These are phyloP conservation scores for Botryotinia calthae DNA, from an alignment of 2,329 filamentous ascomycete genomes.

Conservation along the genomic window DNA sequence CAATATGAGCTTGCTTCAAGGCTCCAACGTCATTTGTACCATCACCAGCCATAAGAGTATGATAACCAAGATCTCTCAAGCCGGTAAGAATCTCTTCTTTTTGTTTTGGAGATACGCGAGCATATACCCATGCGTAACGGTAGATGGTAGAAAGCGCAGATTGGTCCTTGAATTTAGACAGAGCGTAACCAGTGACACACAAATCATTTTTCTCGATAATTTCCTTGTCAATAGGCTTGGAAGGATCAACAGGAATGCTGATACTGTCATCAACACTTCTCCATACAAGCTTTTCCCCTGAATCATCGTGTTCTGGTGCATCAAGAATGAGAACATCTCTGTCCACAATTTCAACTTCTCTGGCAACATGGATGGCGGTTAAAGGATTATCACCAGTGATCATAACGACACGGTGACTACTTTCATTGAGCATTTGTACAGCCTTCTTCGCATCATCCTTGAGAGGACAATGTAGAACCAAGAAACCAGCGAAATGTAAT, in stretches of 20 bases:
- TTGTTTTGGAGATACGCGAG: slow-evolving; percentile 95
- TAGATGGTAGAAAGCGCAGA: slow-evolving; percentile 73
- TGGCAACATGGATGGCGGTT: slow-evolving; percentile 92
- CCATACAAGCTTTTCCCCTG: slow-evolving; percentile 83
- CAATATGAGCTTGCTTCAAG: slow-evolving; percentile 95
- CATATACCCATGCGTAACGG: slow-evolving; percentile 94
- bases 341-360: slow-evolving; percentile 95
- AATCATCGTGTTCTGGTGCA: slow-evolving; percentile 83
- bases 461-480: slow-evolving; percentile 90
- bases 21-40: slow-evolving; percentile 98
- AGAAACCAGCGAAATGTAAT: slow-evolving; percentile 87
- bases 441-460: slow-evolving; percentile 95
- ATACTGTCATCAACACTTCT: slow-evolving; percentile 89
- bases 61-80: slow-evolving; percentile 94
- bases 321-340: slow-evolving; percentile 93
- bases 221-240: slow-evolving; percentile 72
- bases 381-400: slow-evolving; percentile 98
- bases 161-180: slow-evolving; percentile 84
- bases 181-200: slow-evolving; percentile 91
- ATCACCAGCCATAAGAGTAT: slow-evolving; percentile 97
- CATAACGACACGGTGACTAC: slow-evolving; percentile 97
- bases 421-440: slow-evolving; percentile 96
- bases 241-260: slow-evolving; percentile 80
- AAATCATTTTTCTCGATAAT: slow-evolving; percentile 86
- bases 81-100: slow-evolving; percentile 98